phyloP scores from a whole-genome alignment of 345 rosid genomes.

The Punica granatum region DNA sequence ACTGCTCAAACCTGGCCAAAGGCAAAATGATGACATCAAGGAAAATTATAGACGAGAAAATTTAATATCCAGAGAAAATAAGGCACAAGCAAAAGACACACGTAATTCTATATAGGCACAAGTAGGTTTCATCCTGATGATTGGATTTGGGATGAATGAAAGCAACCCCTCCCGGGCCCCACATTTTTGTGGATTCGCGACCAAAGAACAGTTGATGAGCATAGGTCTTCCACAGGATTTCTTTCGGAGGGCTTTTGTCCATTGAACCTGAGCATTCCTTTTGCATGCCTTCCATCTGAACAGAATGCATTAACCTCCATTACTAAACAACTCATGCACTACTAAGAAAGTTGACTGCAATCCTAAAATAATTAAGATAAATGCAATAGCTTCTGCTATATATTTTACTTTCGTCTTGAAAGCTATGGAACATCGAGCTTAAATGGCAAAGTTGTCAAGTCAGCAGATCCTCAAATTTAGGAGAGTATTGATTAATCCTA shows the following conservation, averaged over 20 bases:
- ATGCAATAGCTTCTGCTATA: neutral
- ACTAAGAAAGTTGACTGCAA: neutral
- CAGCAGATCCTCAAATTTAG: neutral
- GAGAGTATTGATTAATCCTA: neutral
- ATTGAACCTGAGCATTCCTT: constrained; percentile 57
- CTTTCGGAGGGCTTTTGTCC: constrained; percentile 70
- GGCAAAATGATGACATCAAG: neutral
- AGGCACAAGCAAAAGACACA: constrained; percentile 21
- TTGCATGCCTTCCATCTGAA: constrained; percentile 69
- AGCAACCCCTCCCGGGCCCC: constrained; percentile 95
- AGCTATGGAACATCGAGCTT: neutral
- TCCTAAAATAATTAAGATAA: neutral
- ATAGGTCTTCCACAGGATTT: constrained; percentile 56
- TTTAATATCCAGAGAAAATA: constrained; percentile 2
- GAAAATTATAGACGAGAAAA: neutral
- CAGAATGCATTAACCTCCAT: neutral
- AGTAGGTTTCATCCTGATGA: constrained; percentile 32
- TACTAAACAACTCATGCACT: neutral
- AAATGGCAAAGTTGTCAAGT: neutral
- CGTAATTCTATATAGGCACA: constrained; percentile 81
- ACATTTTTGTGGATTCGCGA: constrained; percentile 38
- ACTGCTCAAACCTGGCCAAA: constrained; percentile 74
- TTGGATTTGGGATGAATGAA: constrained; percentile 54
- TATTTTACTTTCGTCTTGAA: neutral
- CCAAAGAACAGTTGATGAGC: constrained; percentile 85